Evolutionary conservation across 176 grass and related monocot genomes (phyloP).

Genomic region (Ananas comosus): DNA sequence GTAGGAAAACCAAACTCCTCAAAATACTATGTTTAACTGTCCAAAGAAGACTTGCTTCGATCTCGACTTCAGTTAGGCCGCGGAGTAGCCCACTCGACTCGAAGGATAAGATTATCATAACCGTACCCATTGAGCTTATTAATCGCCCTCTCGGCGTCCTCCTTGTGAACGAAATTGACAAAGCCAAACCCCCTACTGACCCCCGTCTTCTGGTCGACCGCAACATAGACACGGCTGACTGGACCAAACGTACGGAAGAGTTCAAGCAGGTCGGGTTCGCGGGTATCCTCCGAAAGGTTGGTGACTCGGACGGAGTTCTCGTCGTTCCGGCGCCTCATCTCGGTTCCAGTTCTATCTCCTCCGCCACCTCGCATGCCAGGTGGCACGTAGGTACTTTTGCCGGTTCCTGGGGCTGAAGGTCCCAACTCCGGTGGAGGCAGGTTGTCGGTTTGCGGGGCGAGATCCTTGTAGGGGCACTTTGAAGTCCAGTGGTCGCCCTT

Average conservation of each 20-base stretch:
- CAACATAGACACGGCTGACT: conserved; percentile 74
- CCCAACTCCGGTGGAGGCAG: conserved; percentile 30
- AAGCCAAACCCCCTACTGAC: conserved; percentile 62
- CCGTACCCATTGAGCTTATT: conserved; percentile 91
- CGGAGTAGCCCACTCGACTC: conserved; percentile 78
- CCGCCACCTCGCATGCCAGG: conserved; percentile 65
- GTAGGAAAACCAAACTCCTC: neutral
- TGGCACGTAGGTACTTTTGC: conserved; percentile 66
- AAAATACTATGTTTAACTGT: neutral
- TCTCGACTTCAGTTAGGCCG: conserved; percentile 38
- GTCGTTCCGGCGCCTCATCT: conserved; percentile 67
- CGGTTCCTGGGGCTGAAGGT: conserved; percentile 18
- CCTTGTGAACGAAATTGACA: conserved; percentile 67
- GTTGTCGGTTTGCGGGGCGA: conserved; percentile 29
- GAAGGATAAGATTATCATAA: conserved; percentile 82
- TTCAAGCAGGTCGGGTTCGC: conserved; percentile 51
- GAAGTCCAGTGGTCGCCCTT: conserved; percentile 88
- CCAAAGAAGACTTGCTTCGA: neutral
- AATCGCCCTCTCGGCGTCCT: conserved; percentile 72
- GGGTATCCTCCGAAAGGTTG: conserved; percentile 77
- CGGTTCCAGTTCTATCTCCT: conserved; percentile 33
- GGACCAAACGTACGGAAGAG: conserved; percentile 71
- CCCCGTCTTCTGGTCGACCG: conserved; percentile 69
- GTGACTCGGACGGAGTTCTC: conserved; percentile 80
- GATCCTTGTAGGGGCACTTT: conserved; percentile 76